These are phyloP conservation scores for Claviceps africana DNA, from an alignment of 2,329 filamentous ascomycete genomes.

Conservation along the genomic window DNA sequence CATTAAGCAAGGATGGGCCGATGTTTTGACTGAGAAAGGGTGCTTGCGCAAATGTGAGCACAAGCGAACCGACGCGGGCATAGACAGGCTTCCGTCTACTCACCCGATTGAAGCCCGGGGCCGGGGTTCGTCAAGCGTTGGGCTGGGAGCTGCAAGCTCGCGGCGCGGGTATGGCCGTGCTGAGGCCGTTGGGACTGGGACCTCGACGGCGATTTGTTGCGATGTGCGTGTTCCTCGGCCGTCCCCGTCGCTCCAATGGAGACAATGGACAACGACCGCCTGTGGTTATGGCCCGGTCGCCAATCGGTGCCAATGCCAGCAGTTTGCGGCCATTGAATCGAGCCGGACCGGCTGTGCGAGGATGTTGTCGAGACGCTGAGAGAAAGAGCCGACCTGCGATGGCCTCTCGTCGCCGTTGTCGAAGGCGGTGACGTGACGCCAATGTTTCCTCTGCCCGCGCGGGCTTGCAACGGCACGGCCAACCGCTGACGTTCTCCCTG, in stretches of 20 bases:
- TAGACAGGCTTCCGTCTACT: neutral
- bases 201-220: constrained; percentile 26
- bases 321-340: constrained; percentile 32
- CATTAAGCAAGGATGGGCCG: constrained; percentile 38
- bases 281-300: constrained; percentile 44
- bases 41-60: constrained; percentile 8
- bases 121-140: constrained; percentile 29
- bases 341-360: constrained; percentile 31
- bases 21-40: constrained; percentile 29
- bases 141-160: constrained; percentile 59
- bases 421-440: constrained; percentile 32
- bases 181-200: constrained; percentile 36
- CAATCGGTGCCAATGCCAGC: constrained; percentile 16
- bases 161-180: constrained; percentile 60
- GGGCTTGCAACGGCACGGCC: constrained; percentile 29
- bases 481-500: constrained; percentile 22
- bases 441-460: constrained; percentile 26
- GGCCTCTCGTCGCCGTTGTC: constrained; percentile 33
- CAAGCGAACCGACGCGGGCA: neutral
- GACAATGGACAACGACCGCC: constrained; percentile 68
- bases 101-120: constrained; percentile 25
- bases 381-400: constrained; percentile 51
- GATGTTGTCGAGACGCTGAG: constrained; percentile 37
- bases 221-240: constrained; percentile 31
- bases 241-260: constrained; percentile 50